Conservation (phyloP, 1,284 basidiomycete genomes). For the Fomitopsis betulina region DNA sequence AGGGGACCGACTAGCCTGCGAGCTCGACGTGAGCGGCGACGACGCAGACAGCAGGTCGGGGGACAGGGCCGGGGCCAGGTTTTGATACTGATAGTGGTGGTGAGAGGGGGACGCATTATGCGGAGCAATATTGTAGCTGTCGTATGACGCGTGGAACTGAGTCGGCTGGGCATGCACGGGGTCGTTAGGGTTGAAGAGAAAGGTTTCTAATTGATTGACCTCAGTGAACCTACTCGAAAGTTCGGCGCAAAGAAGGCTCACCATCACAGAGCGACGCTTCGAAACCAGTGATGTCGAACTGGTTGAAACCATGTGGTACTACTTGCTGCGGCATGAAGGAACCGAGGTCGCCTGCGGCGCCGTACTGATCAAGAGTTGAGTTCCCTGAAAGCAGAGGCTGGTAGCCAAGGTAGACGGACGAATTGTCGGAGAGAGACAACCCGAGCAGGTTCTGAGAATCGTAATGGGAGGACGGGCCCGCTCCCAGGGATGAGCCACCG, state of each 20-base stretch:
- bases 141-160: background rate
- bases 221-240: background rate
- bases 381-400: background rate
- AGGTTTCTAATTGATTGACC: background rate
- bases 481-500: too few relatives aligned
- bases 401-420: background rate
- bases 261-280: background rate
- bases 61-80: too few relatives aligned
- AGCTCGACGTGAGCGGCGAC: background rate
- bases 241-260: background rate
- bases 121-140: background rate
- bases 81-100: background rate
- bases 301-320: too few relatives aligned
- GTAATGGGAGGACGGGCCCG: background rate
- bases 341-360: background rate
- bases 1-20: background rate
- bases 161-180: too few relatives aligned
- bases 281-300: background rate
- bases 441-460: background rate
- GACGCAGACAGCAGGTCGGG: background rate
- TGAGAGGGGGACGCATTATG: background rate
- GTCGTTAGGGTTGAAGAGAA: background rate
- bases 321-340: background rate
- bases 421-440: too few relatives aligned
- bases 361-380: background rate